Conservation (phyloP, 768 basidiomycete species). For the Multifurca ochricompacta region DNA sequence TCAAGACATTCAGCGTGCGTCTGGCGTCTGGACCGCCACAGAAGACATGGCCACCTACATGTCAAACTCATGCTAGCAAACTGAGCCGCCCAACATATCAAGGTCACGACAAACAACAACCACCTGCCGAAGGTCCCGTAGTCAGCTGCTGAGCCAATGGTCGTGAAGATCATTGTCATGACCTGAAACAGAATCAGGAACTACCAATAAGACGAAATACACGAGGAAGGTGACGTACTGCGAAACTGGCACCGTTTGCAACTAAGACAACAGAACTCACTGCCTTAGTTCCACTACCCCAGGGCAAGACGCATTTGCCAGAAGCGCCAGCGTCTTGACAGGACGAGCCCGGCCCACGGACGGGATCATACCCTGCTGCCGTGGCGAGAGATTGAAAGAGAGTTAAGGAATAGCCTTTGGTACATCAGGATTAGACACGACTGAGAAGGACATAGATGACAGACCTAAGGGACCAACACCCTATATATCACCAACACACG, state of each 20-base stretch:
- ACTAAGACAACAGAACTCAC: slow-evolving; percentile 73
- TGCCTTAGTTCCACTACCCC: slow-evolving; percentile 64
- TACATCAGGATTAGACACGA: background rate
- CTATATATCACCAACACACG: slow-evolving; percentile 27
- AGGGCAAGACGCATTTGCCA: slow-evolving; percentile 71
- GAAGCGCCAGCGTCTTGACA: slow-evolving; percentile 52
- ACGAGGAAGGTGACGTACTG: slow-evolving; percentile 34
- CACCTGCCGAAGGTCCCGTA: slow-evolving; percentile 73
- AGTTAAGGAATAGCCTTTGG: slow-evolving; percentile 52
- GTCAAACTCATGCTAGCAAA: slow-evolving; percentile 72
- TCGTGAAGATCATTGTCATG: slow-evolving; percentile 78
- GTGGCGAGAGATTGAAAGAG: slow-evolving; percentile 66
- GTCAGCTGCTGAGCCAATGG: slow-evolving; percentile 60
- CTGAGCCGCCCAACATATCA: slow-evolving; percentile 75
- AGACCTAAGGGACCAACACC: slow-evolving; percentile 55
- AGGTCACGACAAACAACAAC: slow-evolving; percentile 62
- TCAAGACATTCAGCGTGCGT: background rate
- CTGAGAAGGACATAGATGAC: slow-evolving; percentile 1
- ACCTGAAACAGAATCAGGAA: slow-evolving; percentile 32
- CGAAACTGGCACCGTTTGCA: slow-evolving; percentile 70
- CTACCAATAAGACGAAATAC: background rate
- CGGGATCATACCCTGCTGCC: slow-evolving; percentile 67
- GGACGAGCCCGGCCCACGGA: slow-evolving; percentile 59
- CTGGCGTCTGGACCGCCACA: background rate
- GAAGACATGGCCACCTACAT: slow-evolving; percentile 33